Percentiles rank a stretch among this genome's conserved stretches.
Evolutionary conservation across 768 basidiomycete genomes (phyloP).

Genomic region (Boletus sensibilis): DNA sequence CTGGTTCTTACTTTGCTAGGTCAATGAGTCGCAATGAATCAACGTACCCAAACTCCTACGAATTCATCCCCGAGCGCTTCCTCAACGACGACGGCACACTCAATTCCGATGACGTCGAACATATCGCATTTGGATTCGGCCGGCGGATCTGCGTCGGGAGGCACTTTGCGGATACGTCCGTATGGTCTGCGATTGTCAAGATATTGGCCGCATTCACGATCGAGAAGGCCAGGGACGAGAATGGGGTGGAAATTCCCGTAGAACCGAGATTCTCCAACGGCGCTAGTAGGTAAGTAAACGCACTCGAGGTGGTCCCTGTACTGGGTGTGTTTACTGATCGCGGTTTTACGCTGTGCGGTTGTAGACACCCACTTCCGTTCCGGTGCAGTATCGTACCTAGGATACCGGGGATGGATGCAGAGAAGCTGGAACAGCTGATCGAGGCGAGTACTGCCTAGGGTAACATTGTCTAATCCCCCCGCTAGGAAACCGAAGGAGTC

Average conservation of each 20-base stretch:
- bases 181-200: conserved; percentile 24
- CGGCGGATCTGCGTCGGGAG: conserved; percentile 32
- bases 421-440: conserved; percentile 11
- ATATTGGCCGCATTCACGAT: conserved; percentile 20
- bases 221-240: conserved; percentile 15
- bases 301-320: not conserved
- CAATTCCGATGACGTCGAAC: conserved; percentile 6
- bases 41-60: conserved; percentile 39
- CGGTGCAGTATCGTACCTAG: conserved; percentile 14
- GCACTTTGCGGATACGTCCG: conserved; percentile 24
- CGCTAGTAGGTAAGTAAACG: conserved; percentile 12
- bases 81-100: conserved; percentile 27
- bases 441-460: conserved; percentile 13
- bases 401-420: not conserved
- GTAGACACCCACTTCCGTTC: conserved; percentile 21
- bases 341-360: no score
- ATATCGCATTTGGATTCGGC: conserved; percentile 28
- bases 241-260: conserved; percentile 20
- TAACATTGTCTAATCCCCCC: not conserved
- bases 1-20: conserved; percentile 5
- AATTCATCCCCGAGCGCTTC: conserved; percentile 43
- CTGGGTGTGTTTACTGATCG: not conserved
- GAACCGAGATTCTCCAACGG: conserved; percentile 9
- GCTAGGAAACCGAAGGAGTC: not conserved
- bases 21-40: conserved; percentile 24